Base-by-base conservation (phyloP, 257 asterid genomes). In the Buddleja alternifolia region DNA sequence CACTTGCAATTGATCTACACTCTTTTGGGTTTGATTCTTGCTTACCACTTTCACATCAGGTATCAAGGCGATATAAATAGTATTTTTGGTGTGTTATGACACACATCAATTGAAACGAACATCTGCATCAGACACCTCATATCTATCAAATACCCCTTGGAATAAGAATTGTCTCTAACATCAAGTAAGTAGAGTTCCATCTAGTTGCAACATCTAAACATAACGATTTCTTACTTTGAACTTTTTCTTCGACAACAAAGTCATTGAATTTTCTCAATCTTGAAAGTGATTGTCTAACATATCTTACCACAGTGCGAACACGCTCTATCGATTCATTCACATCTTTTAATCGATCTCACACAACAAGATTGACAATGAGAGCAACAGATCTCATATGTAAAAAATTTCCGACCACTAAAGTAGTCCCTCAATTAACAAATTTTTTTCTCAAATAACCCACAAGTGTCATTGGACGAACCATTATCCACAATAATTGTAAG, bases 321-420 rank as follows among this genome's bases (percentile, higher is more conserved):
- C 21, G 36, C 0, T 53, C 62, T 16, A 66, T 10, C 1, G 51
- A 36, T 36, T 10, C 14, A 51, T 20, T 37, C 51, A 58, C 6
- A 6, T 69, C 67, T 16, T 42, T 44, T 7, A 69, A 16, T 3
- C 55, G 10, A 69, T 58, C 74, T 45, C 16, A 45, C 9, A 69
- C 57, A 19, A 69, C 58, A n/a, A 41, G 58, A 24, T 69, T 57
- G 15, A 69, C 55, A 42, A n/a, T n/a, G n/a, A n/a, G n/a, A n/a
- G n/a, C n/a, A n/a, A n/a, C n/a, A n/a, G n/a, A n/a, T n/a, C n/a
- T 52, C 39, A 52, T 15, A 51, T 36, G 72, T 63, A 67, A 16
- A 20, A 16, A 67, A 10, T 67, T 36, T 3, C 63, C 63, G 8
- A 9, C 52, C 11, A 21, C 20, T 10, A 62, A 4, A 1, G 42